A percentile compares a stretch with the other conserved stretches of the same genome.
Evolutionary conservation across 352 stramenopile species (phyloP).

Genomic region (Phytophthora palmivora): DNA sequence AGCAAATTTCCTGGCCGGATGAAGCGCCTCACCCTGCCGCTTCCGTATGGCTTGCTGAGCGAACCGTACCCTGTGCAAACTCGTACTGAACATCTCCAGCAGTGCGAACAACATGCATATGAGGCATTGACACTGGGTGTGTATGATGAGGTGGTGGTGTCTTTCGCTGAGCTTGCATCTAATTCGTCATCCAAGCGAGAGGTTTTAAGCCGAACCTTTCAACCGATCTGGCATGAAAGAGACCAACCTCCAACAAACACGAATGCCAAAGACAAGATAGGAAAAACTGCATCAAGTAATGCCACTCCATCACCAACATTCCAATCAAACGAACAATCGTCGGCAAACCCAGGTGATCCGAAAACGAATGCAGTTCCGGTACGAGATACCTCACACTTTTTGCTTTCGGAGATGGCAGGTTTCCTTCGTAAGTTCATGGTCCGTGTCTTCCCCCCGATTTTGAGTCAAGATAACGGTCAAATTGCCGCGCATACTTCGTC

Average conservation of each 20-base stretch:
- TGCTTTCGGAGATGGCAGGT: constrained; percentile 24
- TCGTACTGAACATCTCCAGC: constrained; percentile 53
- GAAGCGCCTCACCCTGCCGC: constrained; percentile 68
- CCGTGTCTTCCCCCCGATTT: constrained; percentile 45
- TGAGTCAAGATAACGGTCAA: constrained; percentile 10
- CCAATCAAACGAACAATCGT: not conserved
- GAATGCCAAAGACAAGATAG: constrained; percentile 6
- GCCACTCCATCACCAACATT: not conserved
- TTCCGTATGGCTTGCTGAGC: constrained; percentile 60
- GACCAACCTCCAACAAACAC: constrained; percentile 11
- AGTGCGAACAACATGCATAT: constrained; percentile 57
- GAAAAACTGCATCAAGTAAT: constrained; percentile 3
- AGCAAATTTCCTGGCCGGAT: constrained; percentile 81
- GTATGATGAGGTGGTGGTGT: constrained; percentile 55
- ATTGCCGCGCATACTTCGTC: not conserved
- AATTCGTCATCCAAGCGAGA: constrained; percentile 35
- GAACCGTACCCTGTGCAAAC: constrained; percentile 67
- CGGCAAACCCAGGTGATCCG: not conserved
- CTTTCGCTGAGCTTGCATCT: constrained; percentile 49
- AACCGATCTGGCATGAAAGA: constrained; percentile 43
- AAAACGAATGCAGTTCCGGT: not conserved
- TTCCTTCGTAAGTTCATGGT: constrained; percentile 35
- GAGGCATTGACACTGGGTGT: constrained; percentile 45
- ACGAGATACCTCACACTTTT: constrained; percentile 4
- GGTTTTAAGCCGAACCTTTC: constrained; percentile 46